Evolutionary conservation across 2,329 filamentous ascomycete genomes (phyloP).

Genomic region (Talaromyces amestolkiae): DNA sequence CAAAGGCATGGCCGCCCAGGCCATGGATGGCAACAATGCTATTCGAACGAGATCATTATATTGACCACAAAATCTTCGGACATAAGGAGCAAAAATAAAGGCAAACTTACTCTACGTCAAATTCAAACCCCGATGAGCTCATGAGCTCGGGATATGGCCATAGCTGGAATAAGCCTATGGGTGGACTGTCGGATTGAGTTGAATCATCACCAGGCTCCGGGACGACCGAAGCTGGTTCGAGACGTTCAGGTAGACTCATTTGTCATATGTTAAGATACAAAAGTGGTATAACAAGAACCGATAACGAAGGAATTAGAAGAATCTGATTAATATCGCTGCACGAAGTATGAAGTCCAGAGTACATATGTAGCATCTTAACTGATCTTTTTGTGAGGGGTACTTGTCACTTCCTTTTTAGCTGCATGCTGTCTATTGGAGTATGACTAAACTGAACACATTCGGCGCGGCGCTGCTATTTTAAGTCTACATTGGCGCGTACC

Average conservation of each 20-base stretch:
- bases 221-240: not conserved
- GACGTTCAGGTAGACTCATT: not conserved
- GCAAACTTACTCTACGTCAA: not conserved
- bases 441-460: no score
- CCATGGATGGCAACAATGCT: not conserved
- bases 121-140: not conserved
- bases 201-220: not conserved
- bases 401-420: no score
- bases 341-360: not conserved
- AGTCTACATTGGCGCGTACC: not conserved
- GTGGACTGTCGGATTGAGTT: not conserved
- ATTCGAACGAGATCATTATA: not conserved
- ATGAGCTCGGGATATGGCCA: not conserved
- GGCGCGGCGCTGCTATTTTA: not conserved
- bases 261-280: not conserved
- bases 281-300: not conserved
- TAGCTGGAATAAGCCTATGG: not conserved
- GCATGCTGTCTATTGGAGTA: no score
- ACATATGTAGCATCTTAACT: not conserved
- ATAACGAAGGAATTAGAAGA: not conserved
- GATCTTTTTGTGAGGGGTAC: not conserved
- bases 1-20: not conserved
- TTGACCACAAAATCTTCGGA: not conserved
- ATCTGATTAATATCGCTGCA: no score
- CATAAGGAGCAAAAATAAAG: not conserved